phyloP scores from a whole-genome alignment of 176 grass and related monocot species.

The Aegilops speltoides region DNA sequence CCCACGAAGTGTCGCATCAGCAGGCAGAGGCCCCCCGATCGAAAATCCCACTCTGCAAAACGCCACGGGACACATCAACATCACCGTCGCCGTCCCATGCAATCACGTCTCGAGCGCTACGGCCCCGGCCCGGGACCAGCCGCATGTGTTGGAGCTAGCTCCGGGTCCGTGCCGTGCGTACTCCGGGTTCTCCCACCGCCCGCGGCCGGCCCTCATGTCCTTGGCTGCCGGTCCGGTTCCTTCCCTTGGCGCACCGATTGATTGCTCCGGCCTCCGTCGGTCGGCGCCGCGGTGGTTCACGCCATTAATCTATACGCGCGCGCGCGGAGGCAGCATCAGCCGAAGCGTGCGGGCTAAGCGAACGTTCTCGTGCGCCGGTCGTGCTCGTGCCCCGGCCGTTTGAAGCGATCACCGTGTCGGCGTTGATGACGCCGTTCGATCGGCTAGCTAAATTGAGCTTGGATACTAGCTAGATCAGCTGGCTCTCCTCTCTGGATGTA shows the following conservation, averaged over 20 bases:
- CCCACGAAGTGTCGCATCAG: background rate
- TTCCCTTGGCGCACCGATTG: background rate
- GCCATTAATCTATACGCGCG: background rate
- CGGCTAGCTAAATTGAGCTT: background rate
- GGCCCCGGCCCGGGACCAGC: no score
- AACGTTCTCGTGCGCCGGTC: background rate
- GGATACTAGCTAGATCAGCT: no score
- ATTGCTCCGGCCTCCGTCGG: background rate
- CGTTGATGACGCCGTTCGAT: background rate
- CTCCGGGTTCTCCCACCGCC: background rate
- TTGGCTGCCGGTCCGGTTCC: background rate
- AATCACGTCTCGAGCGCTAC: background rate
- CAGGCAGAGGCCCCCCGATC: background rate
- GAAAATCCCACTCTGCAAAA: background rate
- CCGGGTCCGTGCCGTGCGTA: background rate
- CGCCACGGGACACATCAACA: background rate
- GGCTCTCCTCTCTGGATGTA: no score
- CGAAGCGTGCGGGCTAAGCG: background rate
- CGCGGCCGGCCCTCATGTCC: background rate
- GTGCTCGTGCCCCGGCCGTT: background rate
- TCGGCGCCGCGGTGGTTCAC: background rate
- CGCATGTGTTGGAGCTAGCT: no score
- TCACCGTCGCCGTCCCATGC: conserved; percentile 4
- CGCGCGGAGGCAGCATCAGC: background rate
- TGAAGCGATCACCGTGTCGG: background rate